These are phyloP conservation scores for Colletotrichum godetiae DNA, from an alignment of 2,329 filamentous ascomycete species.

Conservation along the genomic window DNA sequence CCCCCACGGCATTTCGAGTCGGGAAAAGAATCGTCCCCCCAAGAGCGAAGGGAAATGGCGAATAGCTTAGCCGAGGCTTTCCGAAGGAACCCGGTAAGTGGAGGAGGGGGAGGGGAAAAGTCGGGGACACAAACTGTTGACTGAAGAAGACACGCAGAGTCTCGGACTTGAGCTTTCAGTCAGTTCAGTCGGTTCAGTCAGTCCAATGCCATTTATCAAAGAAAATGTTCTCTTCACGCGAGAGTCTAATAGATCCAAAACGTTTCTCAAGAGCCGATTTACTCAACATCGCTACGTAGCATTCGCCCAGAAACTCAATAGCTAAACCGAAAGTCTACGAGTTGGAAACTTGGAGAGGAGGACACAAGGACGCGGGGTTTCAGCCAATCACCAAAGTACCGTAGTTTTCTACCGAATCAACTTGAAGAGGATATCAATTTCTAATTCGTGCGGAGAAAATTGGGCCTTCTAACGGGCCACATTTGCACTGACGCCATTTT, in stretches of 20 bases:
- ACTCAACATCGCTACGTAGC: neutral
- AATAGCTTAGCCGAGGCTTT: neutral
- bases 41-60: neutral
- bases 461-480: neutral
- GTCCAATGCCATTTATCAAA: neutral
- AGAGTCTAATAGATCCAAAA: no score
- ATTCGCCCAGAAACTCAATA: neutral
- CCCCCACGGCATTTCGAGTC: slow-evolving; percentile 1
- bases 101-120: neutral
- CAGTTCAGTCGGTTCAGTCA: neutral
- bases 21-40: slow-evolving; percentile 14
- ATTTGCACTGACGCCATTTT: neutral
- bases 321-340: neutral
- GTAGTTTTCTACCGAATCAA: slow-evolving; percentile 6
- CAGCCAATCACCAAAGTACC: neutral
- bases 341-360: neutral
- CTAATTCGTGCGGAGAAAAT: slow-evolving; percentile 15
- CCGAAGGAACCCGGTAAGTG: slow-evolving; percentile 4
- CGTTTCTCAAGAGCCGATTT: neutral
- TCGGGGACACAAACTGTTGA: neutral
- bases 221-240: neutral
- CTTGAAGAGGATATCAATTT: slow-evolving; percentile 12
- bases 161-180: neutral
- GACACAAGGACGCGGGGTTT: neutral
- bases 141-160: neutral